phyloP scores from a whole-genome alignment of 352 stramenopile genomes.

The Phytopythium sindhum region DNA sequence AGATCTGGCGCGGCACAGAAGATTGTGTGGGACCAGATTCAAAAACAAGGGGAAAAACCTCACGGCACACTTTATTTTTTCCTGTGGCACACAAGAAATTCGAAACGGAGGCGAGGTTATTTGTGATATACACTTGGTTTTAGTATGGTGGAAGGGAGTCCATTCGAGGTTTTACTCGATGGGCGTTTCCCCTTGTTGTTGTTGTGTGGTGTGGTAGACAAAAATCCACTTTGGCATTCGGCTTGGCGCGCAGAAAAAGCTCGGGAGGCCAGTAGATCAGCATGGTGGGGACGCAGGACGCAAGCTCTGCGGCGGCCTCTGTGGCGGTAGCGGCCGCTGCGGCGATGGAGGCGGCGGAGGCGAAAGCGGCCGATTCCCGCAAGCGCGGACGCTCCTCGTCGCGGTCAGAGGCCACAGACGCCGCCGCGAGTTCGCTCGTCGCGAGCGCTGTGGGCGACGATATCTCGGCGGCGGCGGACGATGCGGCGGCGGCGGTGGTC shows the following conservation, averaged over 20 bases:
- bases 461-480: constrained; percentile 12
- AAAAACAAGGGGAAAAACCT: background rate
- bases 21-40: background rate
- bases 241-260: background rate
- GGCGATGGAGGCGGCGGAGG: background rate
- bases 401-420: background rate
- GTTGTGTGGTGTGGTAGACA: constrained; percentile 10
- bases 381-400: constrained; percentile 1
- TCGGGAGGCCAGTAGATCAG: background rate
- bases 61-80: background rate
- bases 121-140: background rate
- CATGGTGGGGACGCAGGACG: constrained; percentile 6
- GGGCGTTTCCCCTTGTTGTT: background rate
- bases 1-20: background rate
- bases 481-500: constrained; percentile 9
- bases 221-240: constrained; percentile 9
- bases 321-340: constrained; percentile 2
- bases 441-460: constrained; percentile 22
- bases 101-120: background rate
- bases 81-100: background rate
- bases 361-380: background rate
- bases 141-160: background rate
- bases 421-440: background rate
- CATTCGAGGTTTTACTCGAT: background rate
- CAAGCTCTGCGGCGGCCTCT: constrained; percentile 3